Base-by-base conservation (phyloP, 805 yeast species). In the Kazachstania psychrophila region DNA sequence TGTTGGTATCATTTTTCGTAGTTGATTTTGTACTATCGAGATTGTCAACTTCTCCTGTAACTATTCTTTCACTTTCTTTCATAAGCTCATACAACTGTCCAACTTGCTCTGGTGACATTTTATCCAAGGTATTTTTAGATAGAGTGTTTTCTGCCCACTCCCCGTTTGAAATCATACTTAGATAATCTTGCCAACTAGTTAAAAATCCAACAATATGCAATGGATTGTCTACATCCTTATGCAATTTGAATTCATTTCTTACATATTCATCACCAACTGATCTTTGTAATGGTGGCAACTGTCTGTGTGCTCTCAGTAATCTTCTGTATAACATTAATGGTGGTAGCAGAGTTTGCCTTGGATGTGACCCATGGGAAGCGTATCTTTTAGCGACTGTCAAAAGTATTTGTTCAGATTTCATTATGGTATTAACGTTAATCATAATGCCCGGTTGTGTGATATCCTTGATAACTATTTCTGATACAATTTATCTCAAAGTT, bases 151-250 rank as follows among this genome's bases (percentile, higher is more conserved):
- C 74, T 48, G 65, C 60, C 92, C 89, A 82, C 33, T 66, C 65
- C 10, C 74, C 81, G 25, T 70, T 74, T 20, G 74, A 70, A 17
- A 83, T 70, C 56, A 65, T 62, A 10, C 68, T 63, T 42, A 82
- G 66, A 50, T 83, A 83, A 43, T 80, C 89, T 59, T 92, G 98
- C 99, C 99, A 92, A 42, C 85, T 79, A 1, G 94, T 76, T 43
- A 92, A 67, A 49, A 92, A 92, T 9, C 96, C 98, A 9, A 92
- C 87, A 23, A 92, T 86, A 53, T 89, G 94, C 17, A 86, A 68
- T 3, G 99, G 97, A 57, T 92, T 87, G 46, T 86, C 95, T 6
- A 80, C 72, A 33, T 66, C 60, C 41, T 77, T 73, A 61, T 92
- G 98, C 6, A 88, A 79, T 49, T 77, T 76, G 66, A 92, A 92